Conservation (phyloP, 1,284 basidiomycete species). For the Gastroboletus turbinatus region DNA sequence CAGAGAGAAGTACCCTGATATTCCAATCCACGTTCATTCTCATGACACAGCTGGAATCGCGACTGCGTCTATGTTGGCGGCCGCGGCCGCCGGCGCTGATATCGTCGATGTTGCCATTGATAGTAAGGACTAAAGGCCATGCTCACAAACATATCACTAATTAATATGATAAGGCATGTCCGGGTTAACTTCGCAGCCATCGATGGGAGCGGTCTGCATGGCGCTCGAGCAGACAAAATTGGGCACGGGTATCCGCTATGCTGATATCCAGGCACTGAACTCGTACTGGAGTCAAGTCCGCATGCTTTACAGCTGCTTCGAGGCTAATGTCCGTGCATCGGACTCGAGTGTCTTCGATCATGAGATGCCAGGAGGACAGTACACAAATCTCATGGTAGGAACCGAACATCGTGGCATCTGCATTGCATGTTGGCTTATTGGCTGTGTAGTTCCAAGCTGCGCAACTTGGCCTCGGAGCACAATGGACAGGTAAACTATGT, state of each 20-base stretch:
- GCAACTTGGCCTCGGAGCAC: slow-evolving; percentile 94
- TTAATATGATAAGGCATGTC: slow-evolving; percentile 77
- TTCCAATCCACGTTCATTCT: slow-evolving; percentile 99
- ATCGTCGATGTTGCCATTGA: slow-evolving; percentile 99
- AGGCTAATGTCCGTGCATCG: slow-evolving; percentile 96
- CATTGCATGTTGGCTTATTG: slow-evolving; percentile 20
- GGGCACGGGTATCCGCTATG: slow-evolving; percentile 96
- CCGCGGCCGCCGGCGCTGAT: slow-evolving; percentile 94
- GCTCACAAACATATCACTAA: slow-evolving; percentile 5
- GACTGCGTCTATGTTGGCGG: slow-evolving; percentile 93
- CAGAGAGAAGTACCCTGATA: slow-evolving; percentile 93
- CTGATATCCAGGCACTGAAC: slow-evolving; percentile 97
- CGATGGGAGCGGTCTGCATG: slow-evolving; percentile 95
- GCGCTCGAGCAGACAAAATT: slow-evolving; percentile 94
- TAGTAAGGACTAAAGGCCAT: slow-evolving; percentile 51
- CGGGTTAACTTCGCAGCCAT: slow-evolving; percentile 96
- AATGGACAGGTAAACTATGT: slow-evolving; percentile 76
- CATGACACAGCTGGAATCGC: slow-evolving; percentile 99
- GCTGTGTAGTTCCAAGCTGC: slow-evolving; percentile 90
- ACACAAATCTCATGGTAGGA: slow-evolving; percentile 89
- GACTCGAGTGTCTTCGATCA: slow-evolving; percentile 98
- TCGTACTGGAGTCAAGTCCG: slow-evolving; percentile 98
- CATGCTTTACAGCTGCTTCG: slow-evolving; percentile 94
- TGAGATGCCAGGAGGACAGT: slow-evolving; percentile 99
- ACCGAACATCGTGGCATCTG: slow-evolving; percentile 7